Evolutionary conservation across 108 stramenopile genomes (phyloP).

Genomic region (Pseudonitzschia delicatissima): DNA sequence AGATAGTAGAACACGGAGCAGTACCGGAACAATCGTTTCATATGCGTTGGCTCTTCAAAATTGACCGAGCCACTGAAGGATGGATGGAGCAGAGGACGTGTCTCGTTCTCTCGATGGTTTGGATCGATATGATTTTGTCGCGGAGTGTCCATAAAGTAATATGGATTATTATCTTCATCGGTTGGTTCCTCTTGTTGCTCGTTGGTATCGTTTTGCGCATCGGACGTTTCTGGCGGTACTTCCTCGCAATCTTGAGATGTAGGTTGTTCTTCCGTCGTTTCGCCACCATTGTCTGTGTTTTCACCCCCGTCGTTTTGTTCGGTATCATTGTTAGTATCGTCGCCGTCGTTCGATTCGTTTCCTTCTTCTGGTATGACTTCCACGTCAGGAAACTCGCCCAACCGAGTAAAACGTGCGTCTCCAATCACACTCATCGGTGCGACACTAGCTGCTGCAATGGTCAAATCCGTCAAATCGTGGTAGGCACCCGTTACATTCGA

Average conservation of each 20-base stretch:
- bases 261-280: background rate
- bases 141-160: background rate
- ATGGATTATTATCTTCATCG: conserved; percentile 1
- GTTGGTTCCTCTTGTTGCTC: conserved; percentile 9
- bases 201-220: background rate
- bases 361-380: conserved; percentile 20
- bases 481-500: conserved; percentile 56
- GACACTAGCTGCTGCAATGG: conserved; percentile 1
- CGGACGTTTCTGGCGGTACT: background rate
- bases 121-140: background rate
- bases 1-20: conserved; percentile 44
- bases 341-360: conserved; percentile 4
- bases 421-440: conserved; percentile 19
- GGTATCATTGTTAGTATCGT: conserved; percentile 7
- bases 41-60: conserved; percentile 20
- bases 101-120: conserved; percentile 1
- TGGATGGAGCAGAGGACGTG: conserved; percentile 17
- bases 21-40: conserved; percentile 40
- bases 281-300: background rate
- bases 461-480: conserved; percentile 49
- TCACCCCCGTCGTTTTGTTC: conserved; percentile 2
- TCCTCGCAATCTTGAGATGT: background rate
- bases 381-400: conserved; percentile 13
- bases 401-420: conserved; percentile 1
- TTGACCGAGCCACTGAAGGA: conserved; percentile 8